A percentile compares a stretch with the other conserved stretches of the same genome.
phyloP scores from a whole-genome alignment of 768 basidiomycete species.

The Boletales sp. region DNA sequence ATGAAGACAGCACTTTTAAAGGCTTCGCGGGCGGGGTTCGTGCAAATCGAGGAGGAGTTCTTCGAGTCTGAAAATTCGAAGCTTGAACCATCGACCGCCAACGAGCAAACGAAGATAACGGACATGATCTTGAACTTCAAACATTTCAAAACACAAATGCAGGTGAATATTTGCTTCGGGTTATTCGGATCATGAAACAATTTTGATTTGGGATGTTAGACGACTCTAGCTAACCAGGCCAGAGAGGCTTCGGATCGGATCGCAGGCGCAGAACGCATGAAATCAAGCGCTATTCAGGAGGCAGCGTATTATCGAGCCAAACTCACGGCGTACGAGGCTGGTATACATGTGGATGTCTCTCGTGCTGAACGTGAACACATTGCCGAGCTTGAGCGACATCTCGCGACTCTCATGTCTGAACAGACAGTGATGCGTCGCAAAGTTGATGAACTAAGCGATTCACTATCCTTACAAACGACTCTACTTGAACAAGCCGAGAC shows the following conservation, averaged over 20 bases:
- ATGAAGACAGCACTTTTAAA: slow-evolving; percentile 76
- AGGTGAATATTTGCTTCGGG: slow-evolving; percentile 50
- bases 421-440: slow-evolving; percentile 66
- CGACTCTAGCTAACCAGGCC: slow-evolving; percentile 72
- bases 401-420: slow-evolving; percentile 59
- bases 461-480: slow-evolving; percentile 72
- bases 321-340: slow-evolving; percentile 78
- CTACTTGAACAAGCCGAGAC: slow-evolving; percentile 78
- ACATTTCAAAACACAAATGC: slow-evolving; percentile 80
- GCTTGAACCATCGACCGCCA: slow-evolving; percentile 30
- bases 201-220: slow-evolving; percentile 38
- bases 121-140: slow-evolving; percentile 83
- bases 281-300: slow-evolving; percentile 82
- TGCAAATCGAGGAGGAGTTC: slow-evolving; percentile 56
- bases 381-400: slow-evolving; percentile 67
- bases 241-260: slow-evolving; percentile 73
- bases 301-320: slow-evolving; percentile 96
- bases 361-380: slow-evolving; percentile 79
- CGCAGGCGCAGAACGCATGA: slow-evolving; percentile 73
- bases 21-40: slow-evolving; percentile 77
- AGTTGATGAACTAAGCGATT: slow-evolving; percentile 66
- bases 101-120: slow-evolving; percentile 50
- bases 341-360: slow-evolving; percentile 57
- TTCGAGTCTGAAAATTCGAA: slow-evolving; percentile 33
- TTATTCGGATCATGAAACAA: background rate